Conservation (phyloP, 192 early-diverging fungal species). For the Mortierella claussenii region DNA sequence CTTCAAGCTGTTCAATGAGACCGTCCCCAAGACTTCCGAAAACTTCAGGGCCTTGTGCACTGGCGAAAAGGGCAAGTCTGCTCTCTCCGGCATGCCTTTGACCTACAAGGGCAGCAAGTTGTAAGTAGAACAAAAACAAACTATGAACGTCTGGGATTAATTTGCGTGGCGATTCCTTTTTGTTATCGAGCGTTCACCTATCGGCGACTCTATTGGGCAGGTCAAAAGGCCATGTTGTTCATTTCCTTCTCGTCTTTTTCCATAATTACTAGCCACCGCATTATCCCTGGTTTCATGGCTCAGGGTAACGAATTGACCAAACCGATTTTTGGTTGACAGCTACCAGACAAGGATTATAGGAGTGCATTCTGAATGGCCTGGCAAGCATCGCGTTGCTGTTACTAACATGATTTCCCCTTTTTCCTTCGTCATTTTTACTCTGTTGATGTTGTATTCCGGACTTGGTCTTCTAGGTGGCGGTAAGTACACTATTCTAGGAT, state of each 20-base stretch:
- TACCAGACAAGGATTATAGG: too few relatives aligned
- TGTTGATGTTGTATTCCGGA: too few relatives aligned
- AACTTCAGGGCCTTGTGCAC: conserved; percentile 88
- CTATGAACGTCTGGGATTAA: too few relatives aligned
- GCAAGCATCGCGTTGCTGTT: too few relatives aligned
- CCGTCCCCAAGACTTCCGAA: conserved; percentile 93
- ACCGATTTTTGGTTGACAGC: too few relatives aligned
- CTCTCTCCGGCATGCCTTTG: conserved; percentile 70
- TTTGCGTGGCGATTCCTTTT: too few relatives aligned
- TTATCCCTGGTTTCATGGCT: conserved; percentile 70
- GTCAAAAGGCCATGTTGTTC: too few relatives aligned
- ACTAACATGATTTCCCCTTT: too few relatives aligned
- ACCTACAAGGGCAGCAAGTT: conserved; percentile 65
- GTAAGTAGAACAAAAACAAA: conserved; percentile 36
- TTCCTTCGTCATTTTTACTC: too few relatives aligned
- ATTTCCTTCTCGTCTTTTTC: background rate
- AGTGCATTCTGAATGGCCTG: too few relatives aligned
- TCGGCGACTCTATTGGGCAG: too few relatives aligned
- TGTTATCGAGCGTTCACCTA: too few relatives aligned
- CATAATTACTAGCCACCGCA: conserved; percentile 60
- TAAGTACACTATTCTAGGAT: conserved; percentile 12
- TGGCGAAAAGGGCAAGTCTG: conserved; percentile 66
- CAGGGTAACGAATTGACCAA: conserved; percentile 51
- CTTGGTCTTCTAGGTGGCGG: conserved; percentile 48
- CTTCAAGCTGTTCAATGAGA: conserved; percentile 79